phyloP scores from a whole-genome alignment of 768 basidiomycete genomes.

The Scleroderma citrinum region DNA sequence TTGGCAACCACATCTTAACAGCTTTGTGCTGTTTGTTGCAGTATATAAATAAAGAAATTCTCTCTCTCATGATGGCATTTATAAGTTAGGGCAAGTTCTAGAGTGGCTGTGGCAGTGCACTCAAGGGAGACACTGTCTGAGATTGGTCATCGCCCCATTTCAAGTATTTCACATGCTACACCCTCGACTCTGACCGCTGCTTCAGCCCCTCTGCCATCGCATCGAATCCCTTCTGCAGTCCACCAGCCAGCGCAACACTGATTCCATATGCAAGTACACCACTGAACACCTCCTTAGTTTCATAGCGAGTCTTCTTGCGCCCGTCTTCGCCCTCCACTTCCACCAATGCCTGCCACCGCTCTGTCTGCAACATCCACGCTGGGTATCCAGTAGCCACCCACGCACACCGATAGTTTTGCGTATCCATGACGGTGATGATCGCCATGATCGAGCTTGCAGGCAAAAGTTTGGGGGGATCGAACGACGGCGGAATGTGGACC shows the following conservation, averaged over 20 bases:
- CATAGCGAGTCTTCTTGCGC: constrained; percentile 50
- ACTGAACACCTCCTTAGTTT: constrained; percentile 55
- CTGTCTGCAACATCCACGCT: constrained; percentile 42
- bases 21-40: too few species aligned
- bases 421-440: constrained; percentile 45
- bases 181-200: constrained; percentile 36
- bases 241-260: constrained; percentile 51
- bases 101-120: constrained; percentile 21
- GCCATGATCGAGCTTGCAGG: constrained; percentile 38
- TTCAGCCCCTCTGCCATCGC: constrained; percentile 59
- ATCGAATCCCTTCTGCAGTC: constrained; percentile 40
- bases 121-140: constrained; percentile 19
- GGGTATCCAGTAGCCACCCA: constrained; percentile 45
- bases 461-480: constrained; percentile 32
- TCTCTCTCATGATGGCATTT: background rate
- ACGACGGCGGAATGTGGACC: constrained; percentile 57
- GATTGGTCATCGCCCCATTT: constrained; percentile 12
- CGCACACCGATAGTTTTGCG: constrained; percentile 47
- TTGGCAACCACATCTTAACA: too few species aligned
- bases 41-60: too few species aligned
- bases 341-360: constrained; percentile 59
- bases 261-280: constrained; percentile 53
- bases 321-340: constrained; percentile 40
- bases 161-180: background rate
- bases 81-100: constrained; percentile 9